A percentile compares a stretch with the other conserved stretches of the same genome.
phyloP scores from a whole-genome alignment of 2,329 filamentous ascomycete genomes.

The Podosphaera aphanis region DNA sequence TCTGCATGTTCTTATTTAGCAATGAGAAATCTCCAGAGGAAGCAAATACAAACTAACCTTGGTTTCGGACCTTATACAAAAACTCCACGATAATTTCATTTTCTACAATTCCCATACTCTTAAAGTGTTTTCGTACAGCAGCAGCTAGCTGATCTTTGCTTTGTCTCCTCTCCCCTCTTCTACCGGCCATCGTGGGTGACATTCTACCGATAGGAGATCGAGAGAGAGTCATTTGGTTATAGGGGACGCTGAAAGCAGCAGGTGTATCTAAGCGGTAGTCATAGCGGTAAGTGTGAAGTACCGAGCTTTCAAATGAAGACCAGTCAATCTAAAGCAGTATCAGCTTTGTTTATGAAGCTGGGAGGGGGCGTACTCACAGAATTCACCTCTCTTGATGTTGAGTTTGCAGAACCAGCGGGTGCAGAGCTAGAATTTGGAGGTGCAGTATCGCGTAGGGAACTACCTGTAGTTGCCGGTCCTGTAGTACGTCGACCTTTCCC shows the following conservation, averaged over 20 bases:
- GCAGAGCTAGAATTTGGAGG: slow-evolving; percentile 6
- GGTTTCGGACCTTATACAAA: slow-evolving; percentile 17
- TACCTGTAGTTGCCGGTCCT: slow-evolving; percentile 7
- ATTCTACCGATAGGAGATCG: slow-evolving; percentile 42
- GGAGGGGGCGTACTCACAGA: slow-evolving; percentile 7
- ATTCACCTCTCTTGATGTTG: slow-evolving; percentile 7
- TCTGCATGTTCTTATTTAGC: slow-evolving; percentile 12
- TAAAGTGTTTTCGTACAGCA: slow-evolving; percentile 62
- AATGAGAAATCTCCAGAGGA: background rate
- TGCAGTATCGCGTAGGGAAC: slow-evolving; percentile 13
- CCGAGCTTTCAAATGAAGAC: slow-evolving; percentile 39
- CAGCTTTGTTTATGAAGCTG: background rate
- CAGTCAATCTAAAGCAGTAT: slow-evolving; percentile 30
- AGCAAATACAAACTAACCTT: slow-evolving; percentile 9
- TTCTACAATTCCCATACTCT: slow-evolving; percentile 54
- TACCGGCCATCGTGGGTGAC: slow-evolving; percentile 54
- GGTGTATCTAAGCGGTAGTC: slow-evolving; percentile 49
- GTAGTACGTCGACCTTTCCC: slow-evolving; percentile 14
- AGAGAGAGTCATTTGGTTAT: slow-evolving; percentile 36
- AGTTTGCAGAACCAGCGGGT: slow-evolving; percentile 4
- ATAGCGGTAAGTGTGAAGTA: slow-evolving; percentile 54
- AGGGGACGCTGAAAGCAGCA: slow-evolving; percentile 41
- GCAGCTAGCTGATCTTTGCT: slow-evolving; percentile 49
- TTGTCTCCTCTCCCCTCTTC: slow-evolving; percentile 39
- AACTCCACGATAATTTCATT: slow-evolving; percentile 54